Evolutionary conservation across 495 filamentous ascomycete species (phyloP), one percentile per base, ranked within the genome.

Genomic region (Podospora comata): DNA sequence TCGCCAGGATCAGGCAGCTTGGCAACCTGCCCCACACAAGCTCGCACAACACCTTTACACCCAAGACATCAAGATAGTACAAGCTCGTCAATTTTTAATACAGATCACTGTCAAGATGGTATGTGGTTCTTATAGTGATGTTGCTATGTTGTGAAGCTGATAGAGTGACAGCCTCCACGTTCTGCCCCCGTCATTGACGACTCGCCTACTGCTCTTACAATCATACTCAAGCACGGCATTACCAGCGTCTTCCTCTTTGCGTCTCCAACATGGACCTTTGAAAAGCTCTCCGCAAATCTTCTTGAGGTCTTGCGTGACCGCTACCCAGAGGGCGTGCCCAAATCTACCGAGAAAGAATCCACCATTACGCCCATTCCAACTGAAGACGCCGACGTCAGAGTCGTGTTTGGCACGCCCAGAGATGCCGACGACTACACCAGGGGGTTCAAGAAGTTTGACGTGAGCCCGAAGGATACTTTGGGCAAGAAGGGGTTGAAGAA

Each of bases 161-260:
- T n/a, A 28, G 18, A 18, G 13, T 62, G 20, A 30, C 60, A 60
- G 60, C 67, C 72, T 20, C 61, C 69, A 48, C 66, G 55, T 54
- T 54, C 20, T 34, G 39, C 39, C 13, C 23, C 5, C 56, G 57
- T 65, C 64, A 62, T 69, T 67, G 71, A 81, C 68, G 75, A 80
- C 64, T 69, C 76, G 19, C 34, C 61, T 15, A 63, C 61, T 19
- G 81, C 86, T 32, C 81, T 86, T 78, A 92, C 91, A 13, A 76
- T 97, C 53, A 86, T 90, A 28, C 87, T 96, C 77, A 97, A 96
- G 72, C 83, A 90, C 78, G 87, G 90, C 77, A 90, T 87, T 67
- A 89, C 87, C 66, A 96, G 91, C 28, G 81, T 96, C 72, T 84
- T 94, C 72, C 82, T 97, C 32, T 87, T 91, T 70, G 83, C 89